Percentiles rank a stretch among this genome's conserved stretches.
phyloP scores from a whole-genome alignment of 1,139 yeast species.

The Magnusiomyces sp. region DNA sequence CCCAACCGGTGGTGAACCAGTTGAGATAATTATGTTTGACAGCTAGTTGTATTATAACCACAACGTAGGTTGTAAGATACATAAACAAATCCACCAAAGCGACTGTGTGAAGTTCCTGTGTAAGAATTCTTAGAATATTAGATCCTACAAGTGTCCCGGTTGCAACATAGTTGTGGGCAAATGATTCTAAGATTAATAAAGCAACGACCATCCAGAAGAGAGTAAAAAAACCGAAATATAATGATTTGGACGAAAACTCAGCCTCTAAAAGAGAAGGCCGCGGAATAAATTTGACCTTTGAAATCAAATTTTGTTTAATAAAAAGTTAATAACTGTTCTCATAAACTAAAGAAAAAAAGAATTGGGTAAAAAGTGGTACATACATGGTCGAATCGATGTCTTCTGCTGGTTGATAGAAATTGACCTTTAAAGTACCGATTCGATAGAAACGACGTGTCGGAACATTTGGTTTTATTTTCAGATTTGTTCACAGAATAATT shows the following conservation, averaged over 20 bases:
- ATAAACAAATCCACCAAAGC: conserved; percentile 61
- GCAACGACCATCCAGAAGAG: conserved; percentile 30
- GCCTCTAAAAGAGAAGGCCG: conserved; percentile 21
- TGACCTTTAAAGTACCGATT: too few species aligned
- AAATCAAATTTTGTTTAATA: not conserved
- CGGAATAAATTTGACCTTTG: conserved; percentile 9
- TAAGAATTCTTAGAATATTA: conserved; percentile 44
- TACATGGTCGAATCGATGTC: too few species aligned
- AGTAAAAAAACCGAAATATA: conserved; percentile 8
- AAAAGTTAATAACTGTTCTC: not conserved
- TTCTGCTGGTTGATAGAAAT: too few species aligned
- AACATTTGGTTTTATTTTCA: too few species aligned
- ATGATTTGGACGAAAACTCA: not conserved
- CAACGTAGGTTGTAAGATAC: conserved; percentile 56
- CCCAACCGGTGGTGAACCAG: conserved; percentile 60
- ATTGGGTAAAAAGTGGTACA: not conserved
- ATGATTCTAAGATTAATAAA: conserved; percentile 24
- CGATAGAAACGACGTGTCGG: too few species aligned
- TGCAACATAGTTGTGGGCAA: conserved; percentile 25
- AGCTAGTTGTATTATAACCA: conserved; percentile 46
- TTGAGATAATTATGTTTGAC: conserved; percentile 37
- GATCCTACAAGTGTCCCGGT: conserved; percentile 35
- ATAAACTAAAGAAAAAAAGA: not conserved
- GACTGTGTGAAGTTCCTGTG: conserved; percentile 50
- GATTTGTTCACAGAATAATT: too few species aligned